Evolutionary conservation across 225 moss, liverwort and hornwort species (phyloP), one percentile per base, ranked within the genome.

Genomic region (Polytrichum formosum): DNA sequence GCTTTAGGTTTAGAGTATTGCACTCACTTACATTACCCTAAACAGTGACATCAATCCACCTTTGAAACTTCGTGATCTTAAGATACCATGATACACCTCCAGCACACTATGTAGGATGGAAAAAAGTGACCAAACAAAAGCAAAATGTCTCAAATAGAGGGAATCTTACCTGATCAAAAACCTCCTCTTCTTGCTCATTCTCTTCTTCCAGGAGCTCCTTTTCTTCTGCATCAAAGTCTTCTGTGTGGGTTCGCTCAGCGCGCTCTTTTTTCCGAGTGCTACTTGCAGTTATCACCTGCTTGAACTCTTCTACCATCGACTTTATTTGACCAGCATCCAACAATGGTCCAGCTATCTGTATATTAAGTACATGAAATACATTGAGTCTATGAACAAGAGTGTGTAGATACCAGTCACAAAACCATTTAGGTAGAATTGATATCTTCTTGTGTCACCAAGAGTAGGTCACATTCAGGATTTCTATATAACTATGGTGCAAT

Each of bases 141-240:
- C 0, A 16, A 37, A 37, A 37, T 37, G 37, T 9, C 10, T 37
- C 37, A 0, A 37, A 9, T 2, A 37, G 56, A n/a, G 6, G 58
- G 20, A 5, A 19, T 58, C 23, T 20, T 22, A 98, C 98, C 98
- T 92, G 94, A 72, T 98, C 98, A 68, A 98, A 98, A 6, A 98
- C 94, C 78, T 94, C 98, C 67, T 94, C 94, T 81, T 98, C 98
- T 85, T 98, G 98, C 68, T 94, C 94, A 64, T 98, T 98, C 72
- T 98, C 98, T 77, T 91, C 90, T 82, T 94, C 92, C 61, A 98
- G 88, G 53, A 98, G 82, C 82, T 94, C 98, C 22, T 92, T 92
- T 90, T 98, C 98, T 71, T 98, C 98, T 8, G 91, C 98, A 86
- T 98, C 98, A 67, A 98, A 98, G 69, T 94, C 98, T 69, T 98